Evolutionary conservation across 164 flowering plant genomes (phyloP).

Genomic region (Piper longum): DNA sequence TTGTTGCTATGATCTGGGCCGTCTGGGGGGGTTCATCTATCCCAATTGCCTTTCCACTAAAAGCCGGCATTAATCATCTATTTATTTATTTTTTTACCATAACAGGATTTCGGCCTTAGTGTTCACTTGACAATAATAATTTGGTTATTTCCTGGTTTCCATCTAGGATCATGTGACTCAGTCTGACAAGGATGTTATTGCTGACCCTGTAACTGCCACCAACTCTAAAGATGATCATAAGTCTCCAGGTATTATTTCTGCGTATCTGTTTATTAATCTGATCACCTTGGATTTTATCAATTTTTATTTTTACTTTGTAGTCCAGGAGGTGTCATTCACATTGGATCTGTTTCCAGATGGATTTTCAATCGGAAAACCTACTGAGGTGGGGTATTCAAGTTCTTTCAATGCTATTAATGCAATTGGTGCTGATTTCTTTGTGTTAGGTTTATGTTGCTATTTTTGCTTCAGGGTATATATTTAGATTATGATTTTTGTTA

Average conservation of each 20-base stretch:
- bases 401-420: background rate
- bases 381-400: slow-evolving; percentile 51
- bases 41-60: background rate
- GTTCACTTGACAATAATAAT: background rate
- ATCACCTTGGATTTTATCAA: background rate
- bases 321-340: slow-evolving; percentile 64
- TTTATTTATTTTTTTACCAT: background rate
- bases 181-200: slow-evolving; percentile 17
- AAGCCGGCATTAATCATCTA: background rate
- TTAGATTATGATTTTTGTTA: background rate
- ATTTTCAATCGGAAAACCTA: slow-evolving; percentile 58
- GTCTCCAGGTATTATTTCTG: slow-evolving; percentile 9
- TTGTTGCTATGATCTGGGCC: background rate
- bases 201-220: slow-evolving; percentile 23
- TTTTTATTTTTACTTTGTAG: slow-evolving; percentile 20
- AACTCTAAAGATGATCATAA: slow-evolving; percentile 16
- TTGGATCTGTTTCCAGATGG: slow-evolving; percentile 84
- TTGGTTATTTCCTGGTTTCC: background rate
- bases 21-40: background rate
- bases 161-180: slow-evolving; percentile 20
- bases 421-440: no score
- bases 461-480: background rate
- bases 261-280: background rate
- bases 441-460: background rate
- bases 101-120: background rate